A percentile compares a stretch with the other conserved stretches of the same genome.
These are phyloP conservation scores for Sclerotinia spermophila DNA, from an alignment of 2,329 filamentous ascomycete genomes.

Conservation along the genomic window DNA sequence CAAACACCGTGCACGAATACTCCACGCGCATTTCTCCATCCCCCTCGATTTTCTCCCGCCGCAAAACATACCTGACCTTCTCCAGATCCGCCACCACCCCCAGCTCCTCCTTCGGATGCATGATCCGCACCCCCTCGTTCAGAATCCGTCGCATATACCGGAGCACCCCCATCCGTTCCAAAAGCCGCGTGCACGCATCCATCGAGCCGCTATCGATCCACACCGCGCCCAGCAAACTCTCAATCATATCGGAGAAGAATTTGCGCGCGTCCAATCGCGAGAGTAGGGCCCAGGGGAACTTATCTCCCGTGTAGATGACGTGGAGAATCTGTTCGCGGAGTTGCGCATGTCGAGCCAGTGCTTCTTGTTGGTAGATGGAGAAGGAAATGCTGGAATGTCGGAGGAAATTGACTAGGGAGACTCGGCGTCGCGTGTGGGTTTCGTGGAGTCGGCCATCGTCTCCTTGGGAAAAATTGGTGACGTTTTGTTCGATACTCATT, in stretches of 20 bases:
- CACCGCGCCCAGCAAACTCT: slow-evolving; percentile 75
- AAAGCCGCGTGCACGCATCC: slow-evolving; percentile 54
- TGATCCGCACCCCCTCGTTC: slow-evolving; percentile 52
- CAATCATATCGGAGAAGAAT: slow-evolving; percentile 79
- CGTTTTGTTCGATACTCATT: slow-evolving; percentile 40
- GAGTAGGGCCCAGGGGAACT: slow-evolving; percentile 76
- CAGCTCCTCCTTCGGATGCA: slow-evolving; percentile 66
- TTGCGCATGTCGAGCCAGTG: slow-evolving; percentile 28
- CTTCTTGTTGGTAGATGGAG: slow-evolving; percentile 41
- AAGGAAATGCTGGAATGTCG: slow-evolving; percentile 53
- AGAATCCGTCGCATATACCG: slow-evolving; percentile 45
- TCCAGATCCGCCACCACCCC: slow-evolving; percentile 53
- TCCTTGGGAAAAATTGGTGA: slow-evolving; percentile 20
- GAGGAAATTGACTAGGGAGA: slow-evolving; percentile 65
- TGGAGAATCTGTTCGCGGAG: slow-evolving; percentile 48
- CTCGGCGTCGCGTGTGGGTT: slow-evolving; percentile 16
- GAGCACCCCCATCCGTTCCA: slow-evolving; percentile 63
- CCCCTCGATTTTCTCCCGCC: slow-evolving; percentile 18
- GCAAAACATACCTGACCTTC: slow-evolving; percentile 52
- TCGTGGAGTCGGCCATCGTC: not conserved
- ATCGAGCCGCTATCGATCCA: slow-evolving; percentile 75
- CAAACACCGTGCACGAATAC: slow-evolving; percentile 46
- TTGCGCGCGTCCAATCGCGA: slow-evolving; percentile 65
- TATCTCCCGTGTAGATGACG: slow-evolving; percentile 47
- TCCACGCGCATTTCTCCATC: not conserved